Evolutionary conservation across 495 filamentous ascomycete species (phyloP).

Genomic region (Penicillium lagena): DNA sequence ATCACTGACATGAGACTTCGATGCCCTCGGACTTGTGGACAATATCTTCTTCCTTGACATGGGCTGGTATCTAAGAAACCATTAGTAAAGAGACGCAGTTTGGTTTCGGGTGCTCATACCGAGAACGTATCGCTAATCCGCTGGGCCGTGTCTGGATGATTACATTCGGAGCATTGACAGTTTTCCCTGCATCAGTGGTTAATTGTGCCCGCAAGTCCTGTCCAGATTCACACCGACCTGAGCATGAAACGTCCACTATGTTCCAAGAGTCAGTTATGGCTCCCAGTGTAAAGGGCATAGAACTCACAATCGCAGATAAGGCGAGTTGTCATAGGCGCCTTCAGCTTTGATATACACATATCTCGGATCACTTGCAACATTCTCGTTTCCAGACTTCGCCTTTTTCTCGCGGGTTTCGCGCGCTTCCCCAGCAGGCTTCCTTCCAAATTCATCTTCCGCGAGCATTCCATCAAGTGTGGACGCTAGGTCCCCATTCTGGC

Average conservation of each 20-base stretch:
- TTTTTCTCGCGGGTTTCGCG: too few relatives aligned
- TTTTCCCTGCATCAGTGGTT: conserved; percentile 54
- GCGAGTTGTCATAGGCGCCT: background rate
- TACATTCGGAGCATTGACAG: conserved; percentile 68
- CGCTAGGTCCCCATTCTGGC: too few relatives aligned
- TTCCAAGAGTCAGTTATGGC: background rate
- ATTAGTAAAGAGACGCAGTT: background rate
- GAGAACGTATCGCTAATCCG: conserved; percentile 64
- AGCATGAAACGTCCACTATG: conserved; percentile 14
- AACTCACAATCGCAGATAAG: background rate
- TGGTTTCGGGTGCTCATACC: conserved; percentile 28
- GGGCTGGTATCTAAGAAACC: conserved; percentile 39
- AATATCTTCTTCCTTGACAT: conserved; percentile 36
- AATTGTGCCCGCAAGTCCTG: too few relatives aligned
- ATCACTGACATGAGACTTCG: conserved; percentile 23
- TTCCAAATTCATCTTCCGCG: too few relatives aligned
- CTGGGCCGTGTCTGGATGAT: conserved; percentile 74
- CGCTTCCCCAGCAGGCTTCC: too few relatives aligned
- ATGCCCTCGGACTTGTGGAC: conserved; percentile 3
- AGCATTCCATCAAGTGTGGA: too few relatives aligned
- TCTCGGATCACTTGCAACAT: too few relatives aligned
- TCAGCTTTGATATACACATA: too few relatives aligned
- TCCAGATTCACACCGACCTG: conserved; percentile 8
- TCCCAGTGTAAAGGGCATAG: too few relatives aligned
- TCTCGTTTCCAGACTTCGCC: too few relatives aligned